Percentiles rank a stretch among this genome's conserved stretches.
Evolutionary conservation across 805 yeast species (phyloP).

Genomic region (Nakazawaea molendinolei): DNA sequence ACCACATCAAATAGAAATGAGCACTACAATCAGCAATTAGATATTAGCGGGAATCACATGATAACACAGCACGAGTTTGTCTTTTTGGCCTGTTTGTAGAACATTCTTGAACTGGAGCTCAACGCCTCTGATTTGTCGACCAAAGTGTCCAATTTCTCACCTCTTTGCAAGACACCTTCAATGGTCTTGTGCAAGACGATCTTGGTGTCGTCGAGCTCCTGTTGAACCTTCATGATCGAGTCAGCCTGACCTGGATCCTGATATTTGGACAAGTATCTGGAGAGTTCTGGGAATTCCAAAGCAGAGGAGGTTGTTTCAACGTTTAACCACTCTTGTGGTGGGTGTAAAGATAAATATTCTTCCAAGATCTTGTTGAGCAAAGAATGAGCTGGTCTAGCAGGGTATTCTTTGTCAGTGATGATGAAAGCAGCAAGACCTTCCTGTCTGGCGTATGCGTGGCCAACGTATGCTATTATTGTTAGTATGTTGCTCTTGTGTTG

Average conservation of each 20-base stretch:
- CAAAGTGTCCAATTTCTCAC: constrained; percentile 88
- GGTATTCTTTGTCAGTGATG: constrained; percentile 92
- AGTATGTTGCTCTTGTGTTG: too few species aligned
- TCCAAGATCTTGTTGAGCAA: constrained; percentile 85
- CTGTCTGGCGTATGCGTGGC: constrained; percentile 83
- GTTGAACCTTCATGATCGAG: constrained; percentile 93
- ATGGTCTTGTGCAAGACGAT: constrained; percentile 93
- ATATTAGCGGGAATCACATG: constrained; percentile 40
- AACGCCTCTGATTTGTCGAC: constrained; percentile 95
- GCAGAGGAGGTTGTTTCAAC: constrained; percentile 37
- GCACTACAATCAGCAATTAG: too few species aligned
- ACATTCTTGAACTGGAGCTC: constrained; percentile 83
- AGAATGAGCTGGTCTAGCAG: constrained; percentile 94
- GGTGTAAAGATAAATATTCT: constrained; percentile 81
- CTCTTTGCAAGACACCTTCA: constrained; percentile 89
- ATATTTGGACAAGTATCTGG: constrained; percentile 68
- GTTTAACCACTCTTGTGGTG: constrained; percentile 59
- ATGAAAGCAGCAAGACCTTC: constrained; percentile 92
- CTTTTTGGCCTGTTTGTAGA: constrained; percentile 95
- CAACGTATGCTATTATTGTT: constrained; percentile 49
- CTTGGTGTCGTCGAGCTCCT: constrained; percentile 95
- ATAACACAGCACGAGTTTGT: constrained; percentile 84
- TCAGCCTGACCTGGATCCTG: constrained; percentile 98
- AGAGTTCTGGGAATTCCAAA: constrained; percentile 54
- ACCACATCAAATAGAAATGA: too few species aligned